These are phyloP conservation scores for Ustilago vetiveriae DNA, from an alignment of 1,284 basidiomycete genomes.

Conservation along the genomic window DNA sequence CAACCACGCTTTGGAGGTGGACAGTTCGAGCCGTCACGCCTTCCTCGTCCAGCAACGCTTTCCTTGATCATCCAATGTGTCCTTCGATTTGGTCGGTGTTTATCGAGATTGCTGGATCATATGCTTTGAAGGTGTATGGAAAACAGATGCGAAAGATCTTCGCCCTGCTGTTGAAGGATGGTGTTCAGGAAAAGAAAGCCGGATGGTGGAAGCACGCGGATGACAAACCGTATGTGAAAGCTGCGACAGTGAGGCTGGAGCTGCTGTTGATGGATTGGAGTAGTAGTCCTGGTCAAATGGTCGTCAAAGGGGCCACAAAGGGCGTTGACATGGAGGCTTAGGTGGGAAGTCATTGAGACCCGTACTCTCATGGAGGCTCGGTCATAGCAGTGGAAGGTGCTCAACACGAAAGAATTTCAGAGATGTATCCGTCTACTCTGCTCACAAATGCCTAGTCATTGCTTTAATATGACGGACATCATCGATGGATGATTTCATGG, in stretches of 20 bases:
- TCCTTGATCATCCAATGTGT: constrained; percentile 54
- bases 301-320: constrained; percentile 32
- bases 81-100: constrained; percentile 60
- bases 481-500: too few species aligned
- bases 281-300: constrained; percentile 1
- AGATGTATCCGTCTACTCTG: too few species aligned
- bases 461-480: too few species aligned
- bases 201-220: constrained; percentile 38
- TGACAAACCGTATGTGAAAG: constrained; percentile 46
- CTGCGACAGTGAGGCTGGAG: constrained; percentile 57
- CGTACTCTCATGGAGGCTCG: too few species aligned
- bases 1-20: constrained; percentile 61
- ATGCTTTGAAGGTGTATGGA: constrained; percentile 46
- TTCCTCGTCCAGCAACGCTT: constrained; percentile 24
- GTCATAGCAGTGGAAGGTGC: too few species aligned
- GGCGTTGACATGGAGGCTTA: constrained; percentile 44
- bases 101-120: constrained; percentile 57
- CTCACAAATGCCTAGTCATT: too few species aligned
- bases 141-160: constrained; percentile 58
- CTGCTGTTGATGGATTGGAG: constrained; percentile 66
- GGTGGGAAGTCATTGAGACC: too few species aligned
- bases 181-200: constrained; percentile 41
- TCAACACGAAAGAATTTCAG: too few species aligned
- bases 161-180: constrained; percentile 50
- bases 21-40: constrained; percentile 54